Percentiles rank a stretch among this genome's conserved stretches.
Evolutionary conservation across 2,329 filamentous ascomycete species (phyloP).

Genomic region (Herpotrichia juniperi): DNA sequence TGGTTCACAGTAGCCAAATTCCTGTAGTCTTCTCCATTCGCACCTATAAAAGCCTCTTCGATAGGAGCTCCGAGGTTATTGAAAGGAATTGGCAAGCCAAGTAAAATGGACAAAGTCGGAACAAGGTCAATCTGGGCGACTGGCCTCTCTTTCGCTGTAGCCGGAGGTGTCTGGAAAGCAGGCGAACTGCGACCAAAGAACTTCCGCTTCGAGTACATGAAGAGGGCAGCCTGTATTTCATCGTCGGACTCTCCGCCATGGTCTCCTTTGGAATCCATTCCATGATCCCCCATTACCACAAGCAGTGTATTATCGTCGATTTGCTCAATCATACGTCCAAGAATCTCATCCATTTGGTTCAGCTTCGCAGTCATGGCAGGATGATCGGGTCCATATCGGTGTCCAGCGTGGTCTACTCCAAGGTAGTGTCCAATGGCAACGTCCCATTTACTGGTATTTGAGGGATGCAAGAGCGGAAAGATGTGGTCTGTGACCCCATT

Average conservation of each 20-base stretch:
- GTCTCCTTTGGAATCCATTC: conserved; percentile 96
- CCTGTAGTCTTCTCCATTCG: conserved; percentile 71
- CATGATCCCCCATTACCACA: conserved; percentile 98
- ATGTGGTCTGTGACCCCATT: conserved; percentile 93
- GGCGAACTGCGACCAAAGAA: conserved; percentile 79
- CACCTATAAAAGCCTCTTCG: conserved; percentile 86
- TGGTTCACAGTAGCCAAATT: conserved; percentile 80
- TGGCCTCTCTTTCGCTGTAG: conserved; percentile 78
- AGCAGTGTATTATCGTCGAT: conserved; percentile 87
- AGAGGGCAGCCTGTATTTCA: conserved; percentile 90
- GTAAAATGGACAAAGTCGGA: conserved; percentile 83
- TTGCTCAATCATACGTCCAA: conserved; percentile 71
- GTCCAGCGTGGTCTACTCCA: conserved; percentile 95
- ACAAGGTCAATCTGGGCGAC: conserved; percentile 91
- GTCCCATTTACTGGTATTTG: conserved; percentile 79
- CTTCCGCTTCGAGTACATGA: conserved; percentile 95
- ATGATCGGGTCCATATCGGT: conserved; percentile 93
- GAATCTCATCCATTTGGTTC: conserved; percentile 84
- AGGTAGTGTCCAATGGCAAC: conserved; percentile 93
- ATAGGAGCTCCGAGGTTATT: conserved; percentile 95
- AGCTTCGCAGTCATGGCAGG: conserved; percentile 90
- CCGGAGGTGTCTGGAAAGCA: conserved; percentile 62
- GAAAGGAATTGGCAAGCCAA: conserved; percentile 92
- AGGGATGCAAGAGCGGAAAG: conserved; percentile 75
- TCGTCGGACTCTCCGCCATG: conserved; percentile 98